These are phyloP conservation scores for Leptographium lundbergii DNA, from an alignment of 2,329 filamentous ascomycete genomes.

Conservation along the genomic window DNA sequence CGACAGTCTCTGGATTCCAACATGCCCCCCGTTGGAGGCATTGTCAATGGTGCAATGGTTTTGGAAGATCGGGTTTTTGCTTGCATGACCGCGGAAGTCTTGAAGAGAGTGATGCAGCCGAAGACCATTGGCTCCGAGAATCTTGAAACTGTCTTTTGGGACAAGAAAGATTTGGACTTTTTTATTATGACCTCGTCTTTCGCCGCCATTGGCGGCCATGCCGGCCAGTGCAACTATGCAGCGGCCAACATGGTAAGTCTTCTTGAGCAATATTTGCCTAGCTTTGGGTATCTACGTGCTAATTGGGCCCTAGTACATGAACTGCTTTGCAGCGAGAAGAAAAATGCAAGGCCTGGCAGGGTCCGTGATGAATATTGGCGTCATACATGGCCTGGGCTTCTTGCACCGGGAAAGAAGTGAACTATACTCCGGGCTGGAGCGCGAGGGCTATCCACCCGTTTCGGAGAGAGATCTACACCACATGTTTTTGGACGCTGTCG, in stretches of 20 bases:
- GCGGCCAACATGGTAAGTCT: constrained; percentile 26
- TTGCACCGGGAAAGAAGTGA: constrained; percentile 26
- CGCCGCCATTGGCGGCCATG: constrained; percentile 29
- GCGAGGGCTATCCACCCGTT: constrained; percentile 32
- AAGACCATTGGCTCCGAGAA: constrained; percentile 28
- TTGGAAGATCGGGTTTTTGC: constrained; percentile 29
- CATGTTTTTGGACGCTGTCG: constrained; percentile 38
- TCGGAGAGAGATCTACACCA: constrained; percentile 38
- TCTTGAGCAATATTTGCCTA: not conserved
- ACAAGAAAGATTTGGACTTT: constrained; percentile 23
- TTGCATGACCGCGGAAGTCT: constrained; percentile 24
- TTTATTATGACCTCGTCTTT: constrained; percentile 35
- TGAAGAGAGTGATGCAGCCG: constrained; percentile 25
- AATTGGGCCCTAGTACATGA: constrained; percentile 23
- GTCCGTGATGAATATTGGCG: constrained; percentile 31
- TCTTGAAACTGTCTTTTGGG: constrained; percentile 23
- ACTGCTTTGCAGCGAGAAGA: constrained; percentile 25
- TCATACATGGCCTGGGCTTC: constrained; percentile 31
- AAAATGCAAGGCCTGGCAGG: constrained; percentile 22
- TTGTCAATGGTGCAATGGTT: constrained; percentile 33
- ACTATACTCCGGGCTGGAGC: constrained; percentile 27
- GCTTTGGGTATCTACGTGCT: not conserved
- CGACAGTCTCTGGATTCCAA: constrained; percentile 11
- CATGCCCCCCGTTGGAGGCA: constrained; percentile 22
- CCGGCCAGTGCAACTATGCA: constrained; percentile 31